Evolutionary conservation across 2,329 filamentous ascomycete genomes (phyloP).

Genomic region (Paraphaeosphaeria sporulosa): DNA sequence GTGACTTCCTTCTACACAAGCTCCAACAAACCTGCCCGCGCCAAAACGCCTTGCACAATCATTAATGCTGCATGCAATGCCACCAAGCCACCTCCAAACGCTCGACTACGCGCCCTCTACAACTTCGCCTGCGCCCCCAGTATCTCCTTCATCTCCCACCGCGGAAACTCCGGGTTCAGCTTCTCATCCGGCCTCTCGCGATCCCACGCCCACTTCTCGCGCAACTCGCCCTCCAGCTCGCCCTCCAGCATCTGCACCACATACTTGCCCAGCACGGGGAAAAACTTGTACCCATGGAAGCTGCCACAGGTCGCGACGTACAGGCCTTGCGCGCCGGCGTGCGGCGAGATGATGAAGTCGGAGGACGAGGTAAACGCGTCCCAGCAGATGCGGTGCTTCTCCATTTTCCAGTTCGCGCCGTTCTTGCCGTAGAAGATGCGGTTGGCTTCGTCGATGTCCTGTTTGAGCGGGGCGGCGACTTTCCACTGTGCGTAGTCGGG

Average conservation of each 20-base stretch:
- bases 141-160: constrained; percentile 65
- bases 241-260: constrained; percentile 61
- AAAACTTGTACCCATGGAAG: constrained; percentile 69
- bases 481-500: constrained; percentile 71
- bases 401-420: constrained; percentile 64
- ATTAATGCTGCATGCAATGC: too few relatives aligned
- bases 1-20: too few relatives aligned
- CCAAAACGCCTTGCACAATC: too few relatives aligned
- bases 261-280: constrained; percentile 64
- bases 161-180: constrained; percentile 64
- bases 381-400: constrained; percentile 73
- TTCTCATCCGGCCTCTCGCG: constrained; percentile 62
- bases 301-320: constrained; percentile 68
- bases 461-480: constrained; percentile 62
- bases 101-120: too few relatives aligned
- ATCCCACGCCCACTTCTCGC: constrained; percentile 70
- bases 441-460: constrained; percentile 66
- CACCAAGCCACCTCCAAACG: too few relatives aligned
- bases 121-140: constrained; percentile 46
- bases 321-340: constrained; percentile 56
- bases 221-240: constrained; percentile 54
- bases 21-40: too few relatives aligned
- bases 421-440: constrained; percentile 67
- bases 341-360: constrained; percentile 62
- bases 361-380: constrained; percentile 68